Evolutionary conservation across 495 filamentous ascomycete genomes (phyloP).

Genomic region (Penicillium salamii): DNA sequence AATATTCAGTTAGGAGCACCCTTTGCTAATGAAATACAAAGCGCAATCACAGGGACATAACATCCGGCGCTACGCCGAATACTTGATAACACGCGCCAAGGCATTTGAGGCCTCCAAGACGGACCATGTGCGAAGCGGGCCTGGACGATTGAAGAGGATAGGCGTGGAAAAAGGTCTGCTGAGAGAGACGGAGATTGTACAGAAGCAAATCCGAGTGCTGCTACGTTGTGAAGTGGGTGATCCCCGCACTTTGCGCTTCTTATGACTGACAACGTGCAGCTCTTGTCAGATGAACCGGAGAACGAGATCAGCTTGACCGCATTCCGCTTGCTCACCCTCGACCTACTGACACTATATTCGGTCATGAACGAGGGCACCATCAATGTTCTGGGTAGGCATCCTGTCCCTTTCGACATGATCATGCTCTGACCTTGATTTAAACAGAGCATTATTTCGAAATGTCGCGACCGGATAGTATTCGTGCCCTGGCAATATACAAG

Average conservation of each 20-base stretch:
- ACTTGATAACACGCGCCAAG: constrained; percentile 76
- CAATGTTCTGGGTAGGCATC: constrained; percentile 79
- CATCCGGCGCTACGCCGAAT: constrained; percentile 86
- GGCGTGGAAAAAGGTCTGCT: constrained; percentile 90
- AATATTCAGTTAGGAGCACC: not conserved
- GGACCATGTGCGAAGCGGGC: constrained; percentile 85
- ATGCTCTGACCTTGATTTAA: constrained; percentile 18
- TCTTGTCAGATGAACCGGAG: constrained; percentile 84
- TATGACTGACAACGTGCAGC: constrained; percentile 49
- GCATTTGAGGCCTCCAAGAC: constrained; percentile 79
- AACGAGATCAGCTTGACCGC: constrained; percentile 97
- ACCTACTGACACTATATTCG: constrained; percentile 87
- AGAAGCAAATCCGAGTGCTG: constrained; percentile 80
- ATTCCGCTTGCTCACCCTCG: constrained; percentile 89
- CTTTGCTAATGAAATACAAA: constrained; percentile 19
- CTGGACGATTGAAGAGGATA: constrained; percentile 78
- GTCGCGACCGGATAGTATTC: constrained; percentile 88
- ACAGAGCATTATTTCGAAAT: constrained; percentile 97
- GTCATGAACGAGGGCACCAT: constrained; percentile 97
- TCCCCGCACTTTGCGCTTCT: not conserved
- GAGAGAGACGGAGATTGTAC: constrained; percentile 88
- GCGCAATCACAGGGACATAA: constrained; percentile 96
- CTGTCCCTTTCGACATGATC: not conserved
- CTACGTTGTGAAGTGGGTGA: constrained; percentile 82
- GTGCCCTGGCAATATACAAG: constrained; percentile 90